Evolutionary conservation across 495 filamentous ascomycete genomes (phyloP), one percentile per base, ranked within the genome.

Genomic region (Hypoxylon trugodes): DNA sequence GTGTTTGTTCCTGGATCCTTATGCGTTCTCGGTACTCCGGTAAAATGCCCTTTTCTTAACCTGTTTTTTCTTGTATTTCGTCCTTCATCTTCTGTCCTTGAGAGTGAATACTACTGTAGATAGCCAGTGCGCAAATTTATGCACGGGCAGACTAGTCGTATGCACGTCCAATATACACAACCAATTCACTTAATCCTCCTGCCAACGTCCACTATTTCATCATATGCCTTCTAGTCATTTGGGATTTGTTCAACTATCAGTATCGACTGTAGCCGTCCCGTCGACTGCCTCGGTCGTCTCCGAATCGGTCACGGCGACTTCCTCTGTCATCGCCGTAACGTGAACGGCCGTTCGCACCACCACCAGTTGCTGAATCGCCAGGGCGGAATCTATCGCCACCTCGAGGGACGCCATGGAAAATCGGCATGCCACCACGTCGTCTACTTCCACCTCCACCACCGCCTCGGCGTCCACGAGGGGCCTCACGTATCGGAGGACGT

Each of bases 351-450:
- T 66, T 66, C 6, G 50, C 12, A 25, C 68, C 56, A 9, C 43
- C 12, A 25, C 68, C 56, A 9, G 58, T 63, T 8, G 36, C 26
- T 1, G 62, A 54, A 7, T 55, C 57, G 12, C 59, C 56, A 12
- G 66, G 66, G 18, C 70, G 67, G 58, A 73, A 73, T 21, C 70
- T 53, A 26, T 73, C 70, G 12, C 70, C 70, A 9, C 70, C 70
- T 68, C 68, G 42, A 26, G 70, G 70, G 0, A 73, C 65, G 22
- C 68, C 70, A 28, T 70, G 70, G 45, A 63, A 61, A 40, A 69
- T 60, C 3, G 68, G 60, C 33, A 61, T 67, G 12, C 61, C 61
- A 46, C 58, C 64, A 35, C 52, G 53, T 46, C 58, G 58, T 21
- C 58, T 57, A 21, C 69, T 57, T 46, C 59, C 47, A 13, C 66